Base-by-base conservation (phyloP, 345 rosid species). In the Raphanus raphanistrum region DNA sequence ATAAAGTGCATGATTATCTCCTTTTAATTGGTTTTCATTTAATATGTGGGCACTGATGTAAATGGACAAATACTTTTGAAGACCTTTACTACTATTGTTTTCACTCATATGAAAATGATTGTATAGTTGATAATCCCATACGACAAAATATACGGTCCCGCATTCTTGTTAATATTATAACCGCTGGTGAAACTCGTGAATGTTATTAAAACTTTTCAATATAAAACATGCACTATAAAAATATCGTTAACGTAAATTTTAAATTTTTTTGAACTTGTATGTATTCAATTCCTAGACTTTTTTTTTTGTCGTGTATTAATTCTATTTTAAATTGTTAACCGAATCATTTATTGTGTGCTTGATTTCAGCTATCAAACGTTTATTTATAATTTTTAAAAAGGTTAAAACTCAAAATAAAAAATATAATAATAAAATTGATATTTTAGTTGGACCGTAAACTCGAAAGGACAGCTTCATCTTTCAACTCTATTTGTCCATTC, bases 151-250 rank as follows among this genome's bases (percentile, higher is more conserved):
- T 66, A 32, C 38, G 65, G 25, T 27, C 54, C 38, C 43, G 38
- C 66, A 25, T 58, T 75, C 33, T 27, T 65, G 17, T 74, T n/a
- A 28, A 28, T 52, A 52, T 16, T 16, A 27, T 36, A 66, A 27
- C n/a, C 5, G 31, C 16, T 41, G 26, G 12, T 43, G 28, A 16
- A 76, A 68, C 79, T 76, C 73, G 68, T 68, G 68, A 75, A 68
- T 76, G 62, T 60, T 60, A 48, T 35, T 76, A 2, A 61, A 61
- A 17, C 1, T 29, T 29, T 29, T 13, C 65, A 27, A 57, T 57
- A 21, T 25, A 57, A 57, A 57, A 57, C 62, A 58, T 58, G 63
- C 63, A 58, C 32, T 58, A 25, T 9, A 9, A 58, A 55, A 21
- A 8, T 3, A 16, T 6, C 6, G 10, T 3, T 54, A 54, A 16